Percentiles rank a stretch among this genome's conserved stretches.
phyloP scores from a whole-genome alignment of 164 flowering plant genomes.

The Liriodendron chinense region DNA sequence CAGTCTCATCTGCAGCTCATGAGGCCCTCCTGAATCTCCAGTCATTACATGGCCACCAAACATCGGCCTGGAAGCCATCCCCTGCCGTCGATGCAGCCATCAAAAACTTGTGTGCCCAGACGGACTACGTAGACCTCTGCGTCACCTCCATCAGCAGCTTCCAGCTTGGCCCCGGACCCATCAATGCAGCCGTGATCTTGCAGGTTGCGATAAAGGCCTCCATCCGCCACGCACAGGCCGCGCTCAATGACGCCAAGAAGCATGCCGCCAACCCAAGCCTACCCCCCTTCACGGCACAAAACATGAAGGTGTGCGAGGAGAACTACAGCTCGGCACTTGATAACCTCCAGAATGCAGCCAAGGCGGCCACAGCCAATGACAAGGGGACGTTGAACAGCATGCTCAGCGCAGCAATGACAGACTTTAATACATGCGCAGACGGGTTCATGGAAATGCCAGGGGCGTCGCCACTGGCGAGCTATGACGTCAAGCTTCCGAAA shows the following conservation, averaged over 20 bases:
- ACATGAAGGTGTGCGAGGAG: conserved; percentile 1
- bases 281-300: background rate
- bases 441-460: conserved; percentile 8
- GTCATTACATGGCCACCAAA: no score
- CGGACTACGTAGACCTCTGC: background rate
- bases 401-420: conserved; percentile 10
- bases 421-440: background rate
- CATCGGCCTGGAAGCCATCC: background rate
- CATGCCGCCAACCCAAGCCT: background rate
- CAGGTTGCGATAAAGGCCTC: background rate
- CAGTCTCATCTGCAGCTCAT: no score
- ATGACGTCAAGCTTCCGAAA: background rate
- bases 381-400: background rate
- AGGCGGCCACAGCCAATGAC: background rate
- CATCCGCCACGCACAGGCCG: background rate
- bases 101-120: background rate
- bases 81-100: background rate
- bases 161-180: background rate
- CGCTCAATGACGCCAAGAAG: background rate
- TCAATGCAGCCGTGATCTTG: background rate
- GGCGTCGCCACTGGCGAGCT: background rate
- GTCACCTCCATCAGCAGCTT: background rate
- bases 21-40: no score
- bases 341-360: background rate
- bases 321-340: background rate